phyloP scores from a whole-genome alignment of 768 basidiomycete species.

The Kwoniella dendrophila region DNA sequence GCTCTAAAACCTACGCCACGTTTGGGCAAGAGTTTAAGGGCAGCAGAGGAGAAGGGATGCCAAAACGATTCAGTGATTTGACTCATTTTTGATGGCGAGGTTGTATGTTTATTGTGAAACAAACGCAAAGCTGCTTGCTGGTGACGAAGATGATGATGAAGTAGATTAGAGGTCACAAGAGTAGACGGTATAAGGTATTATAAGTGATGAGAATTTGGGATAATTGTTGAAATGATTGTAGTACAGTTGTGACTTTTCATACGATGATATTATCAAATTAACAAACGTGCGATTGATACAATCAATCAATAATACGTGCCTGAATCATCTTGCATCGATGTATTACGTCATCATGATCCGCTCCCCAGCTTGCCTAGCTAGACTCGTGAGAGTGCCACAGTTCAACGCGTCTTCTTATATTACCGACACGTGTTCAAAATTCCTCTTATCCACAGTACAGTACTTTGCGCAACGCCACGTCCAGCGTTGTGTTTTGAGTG shows the following conservation, averaged over 20 bases:
- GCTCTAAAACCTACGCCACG: slow-evolving; percentile 32
- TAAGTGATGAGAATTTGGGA: neutral
- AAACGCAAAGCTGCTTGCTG: neutral
- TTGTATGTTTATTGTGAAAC: neutral
- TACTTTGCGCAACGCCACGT: slow-evolving; percentile 8
- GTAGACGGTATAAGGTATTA: no score
- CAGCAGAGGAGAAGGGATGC: slow-evolving; percentile 49
- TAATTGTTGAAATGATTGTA: neutral
- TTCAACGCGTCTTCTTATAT: neutral
- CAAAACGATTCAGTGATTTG: slow-evolving; percentile 37
- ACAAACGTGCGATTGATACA: neutral
- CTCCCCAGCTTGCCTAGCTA: no score
- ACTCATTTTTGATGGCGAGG: slow-evolving; percentile 2
- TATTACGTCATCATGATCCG: no score
- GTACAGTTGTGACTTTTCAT: neutral
- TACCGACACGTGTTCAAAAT: slow-evolving; percentile 7
- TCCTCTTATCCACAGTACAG: neutral
- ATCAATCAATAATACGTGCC: neutral
- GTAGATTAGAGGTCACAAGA: neutral
- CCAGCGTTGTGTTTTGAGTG: no score
- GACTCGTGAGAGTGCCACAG: neutral
- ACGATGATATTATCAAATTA: neutral
- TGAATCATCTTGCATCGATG: neutral
- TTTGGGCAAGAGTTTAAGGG: slow-evolving; percentile 41
- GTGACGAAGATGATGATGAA: no score